Evolutionary conservation across 352 stramenopile genomes (phyloP), one percentile per base, ranked within the genome.

Genomic region (Pythium rhizo-oryzae): DNA sequence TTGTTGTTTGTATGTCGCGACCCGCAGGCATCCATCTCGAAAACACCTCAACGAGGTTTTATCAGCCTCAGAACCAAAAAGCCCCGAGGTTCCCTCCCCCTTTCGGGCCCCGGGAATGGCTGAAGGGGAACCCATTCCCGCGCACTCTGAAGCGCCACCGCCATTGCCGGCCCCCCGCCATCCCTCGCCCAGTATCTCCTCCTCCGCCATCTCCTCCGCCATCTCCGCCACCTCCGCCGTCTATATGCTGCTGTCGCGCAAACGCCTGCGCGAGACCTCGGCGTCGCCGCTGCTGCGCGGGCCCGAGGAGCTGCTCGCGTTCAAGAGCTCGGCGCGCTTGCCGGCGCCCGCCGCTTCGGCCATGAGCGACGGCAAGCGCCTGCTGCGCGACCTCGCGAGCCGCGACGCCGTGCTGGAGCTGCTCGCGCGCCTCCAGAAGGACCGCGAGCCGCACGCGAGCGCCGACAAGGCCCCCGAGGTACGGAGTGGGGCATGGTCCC

Each of bases 191-290:
- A 49, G 19, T 30, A 30, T 30, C 49, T 55, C 49, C 44, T 24
- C n/a, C 44, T 25, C n/a, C 44, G 2, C n/a, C 19, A 0, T 51
- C 44, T 51, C 44, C 4, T 51, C 44, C 19, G 8, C n/a, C 44
- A 11, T 50, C 44, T 51, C 21, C 35, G 30, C n/a, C 28, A 7
- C 44, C 28, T 18, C 7, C 41, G 16, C 24, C 19, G 39, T 16
- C n/a, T 49, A 25, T 62, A 81, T 83, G 77, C 64, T 90, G 70
- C 63, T 87, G 46, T 82, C 82, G 7, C 76, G 82, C 56, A 87
- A 88, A 52, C 75, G 80, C 57, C 70, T 54, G 55, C 76, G 82
- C 58, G 37, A 70, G 49, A 43, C 74, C 43, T 28, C 44, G 19
- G 51, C 74, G 1, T 64, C 67, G 51, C 62, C 75, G 30, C 67